Conservation (phyloP, 164 flowering plant genomes). For the Chloranthus sessilifolius region DNA sequence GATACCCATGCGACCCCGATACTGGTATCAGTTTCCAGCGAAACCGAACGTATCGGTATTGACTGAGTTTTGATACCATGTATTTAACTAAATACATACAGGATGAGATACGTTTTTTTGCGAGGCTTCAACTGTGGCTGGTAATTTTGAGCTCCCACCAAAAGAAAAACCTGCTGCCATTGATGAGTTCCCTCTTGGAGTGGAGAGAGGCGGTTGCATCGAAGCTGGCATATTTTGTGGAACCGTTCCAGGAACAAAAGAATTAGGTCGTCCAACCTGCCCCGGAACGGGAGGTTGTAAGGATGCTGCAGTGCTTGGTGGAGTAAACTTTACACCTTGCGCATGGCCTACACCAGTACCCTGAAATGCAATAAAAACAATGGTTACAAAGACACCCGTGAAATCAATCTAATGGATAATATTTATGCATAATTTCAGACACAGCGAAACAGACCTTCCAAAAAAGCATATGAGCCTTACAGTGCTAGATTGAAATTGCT, state of each 20-base stretch:
- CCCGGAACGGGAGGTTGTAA: conserved; percentile 25
- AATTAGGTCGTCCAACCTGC: conserved; percentile 20
- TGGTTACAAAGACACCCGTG: not conserved
- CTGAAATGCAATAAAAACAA: conserved; percentile 16
- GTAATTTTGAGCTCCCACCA: conserved; percentile 12
- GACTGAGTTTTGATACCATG: too few relatives aligned
- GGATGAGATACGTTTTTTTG: conserved; percentile 13
- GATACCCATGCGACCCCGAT: too few relatives aligned
- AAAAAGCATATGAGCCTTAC: conserved; percentile 17
- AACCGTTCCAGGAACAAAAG: conserved; percentile 20
- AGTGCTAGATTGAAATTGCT: conserved; percentile 20
- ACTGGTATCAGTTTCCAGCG: too few relatives aligned
- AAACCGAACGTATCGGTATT: too few relatives aligned
- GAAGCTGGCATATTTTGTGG: conserved; percentile 16
- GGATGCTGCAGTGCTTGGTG: conserved; percentile 16
- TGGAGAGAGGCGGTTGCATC: conserved; percentile 19
- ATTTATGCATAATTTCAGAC: not conserved
- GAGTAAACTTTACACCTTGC: conserved; percentile 16
- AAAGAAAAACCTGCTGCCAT: conserved; percentile 22
- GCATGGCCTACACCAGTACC: conserved; percentile 12
- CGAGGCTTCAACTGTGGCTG: conserved; percentile 9
- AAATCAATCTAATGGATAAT: not conserved
- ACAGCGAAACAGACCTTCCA: not conserved
- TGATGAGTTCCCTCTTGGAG: conserved; percentile 14
- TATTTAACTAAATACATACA: too few relatives aligned